Conservation (phyloP, 1,284 basidiomycete genomes). For the Trametes polyzona region DNA sequence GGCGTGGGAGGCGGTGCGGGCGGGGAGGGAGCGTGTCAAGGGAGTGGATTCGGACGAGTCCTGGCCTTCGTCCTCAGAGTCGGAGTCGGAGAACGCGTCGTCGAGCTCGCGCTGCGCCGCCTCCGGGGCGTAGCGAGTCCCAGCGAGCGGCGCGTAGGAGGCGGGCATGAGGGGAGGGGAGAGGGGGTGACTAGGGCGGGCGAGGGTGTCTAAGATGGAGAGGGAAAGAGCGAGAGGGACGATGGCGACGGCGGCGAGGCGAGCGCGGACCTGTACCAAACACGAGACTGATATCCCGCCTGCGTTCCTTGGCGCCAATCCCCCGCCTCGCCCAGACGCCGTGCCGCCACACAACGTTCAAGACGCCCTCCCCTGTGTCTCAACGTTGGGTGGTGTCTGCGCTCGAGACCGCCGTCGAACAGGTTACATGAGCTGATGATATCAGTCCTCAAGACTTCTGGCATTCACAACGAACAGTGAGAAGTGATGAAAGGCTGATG, state of each 20-base stretch:
- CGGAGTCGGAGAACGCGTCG: conserved; percentile 72
- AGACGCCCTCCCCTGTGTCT: neutral
- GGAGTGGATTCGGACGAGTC: conserved; percentile 45
- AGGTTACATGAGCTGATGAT: neutral
- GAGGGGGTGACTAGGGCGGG: conserved; percentile 4
- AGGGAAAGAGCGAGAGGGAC: neutral
- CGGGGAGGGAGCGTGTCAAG: conserved; percentile 32
- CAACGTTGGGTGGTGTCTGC: neutral
- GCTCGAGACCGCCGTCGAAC: neutral
- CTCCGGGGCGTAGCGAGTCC: conserved; percentile 48
- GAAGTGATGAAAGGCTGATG: neutral
- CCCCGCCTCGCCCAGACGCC: neutral
- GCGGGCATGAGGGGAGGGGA: conserved; percentile 29
- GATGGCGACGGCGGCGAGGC: neutral
- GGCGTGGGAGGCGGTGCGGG: conserved; percentile 25
- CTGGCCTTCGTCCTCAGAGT: conserved; percentile 54
- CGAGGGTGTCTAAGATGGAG: neutral
- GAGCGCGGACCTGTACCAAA: neutral
- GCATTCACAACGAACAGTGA: neutral
- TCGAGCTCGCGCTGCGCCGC: conserved; percentile 62
- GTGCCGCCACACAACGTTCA: neutral
- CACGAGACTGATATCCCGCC: neutral
- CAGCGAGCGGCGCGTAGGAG: conserved; percentile 56
- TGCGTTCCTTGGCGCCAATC: conserved; percentile 5
- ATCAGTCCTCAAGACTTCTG: neutral